Conservation (phyloP, 495 filamentous ascomycete species). For the Entonaema liquescens region DNA sequence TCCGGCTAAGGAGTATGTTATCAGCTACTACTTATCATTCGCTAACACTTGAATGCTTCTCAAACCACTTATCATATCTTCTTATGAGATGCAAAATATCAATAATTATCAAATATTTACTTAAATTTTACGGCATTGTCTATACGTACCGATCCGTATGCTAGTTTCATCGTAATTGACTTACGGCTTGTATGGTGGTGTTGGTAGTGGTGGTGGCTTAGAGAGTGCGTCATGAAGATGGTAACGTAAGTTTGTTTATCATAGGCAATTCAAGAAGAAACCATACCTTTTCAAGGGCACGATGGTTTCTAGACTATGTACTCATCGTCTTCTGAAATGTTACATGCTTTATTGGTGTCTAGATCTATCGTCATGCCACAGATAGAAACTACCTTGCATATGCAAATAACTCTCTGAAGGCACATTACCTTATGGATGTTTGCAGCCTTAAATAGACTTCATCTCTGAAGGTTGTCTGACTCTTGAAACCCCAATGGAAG, state of each 20-base stretch:
- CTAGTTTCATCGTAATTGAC: neutral
- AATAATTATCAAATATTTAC: neutral
- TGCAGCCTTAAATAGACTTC: neutral
- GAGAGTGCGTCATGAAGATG: neutral
- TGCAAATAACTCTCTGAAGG: neutral
- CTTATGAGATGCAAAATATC: neutral
- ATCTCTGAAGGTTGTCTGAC: neutral
- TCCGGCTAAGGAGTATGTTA: neutral
- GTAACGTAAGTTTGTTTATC: neutral
- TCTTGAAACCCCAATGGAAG: neutral
- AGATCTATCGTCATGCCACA: neutral
- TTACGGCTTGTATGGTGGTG: too few relatives aligned
- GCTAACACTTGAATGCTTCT: too few relatives aligned
- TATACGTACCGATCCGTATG: neutral
- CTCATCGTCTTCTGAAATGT: neutral
- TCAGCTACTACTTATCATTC: neutral
- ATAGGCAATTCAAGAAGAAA: too few relatives aligned
- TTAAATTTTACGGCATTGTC: neutral
- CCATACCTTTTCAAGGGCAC: too few relatives aligned
- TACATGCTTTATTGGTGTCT: neutral
- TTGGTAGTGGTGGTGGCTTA: neutral
- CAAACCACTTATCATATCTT: neutral
- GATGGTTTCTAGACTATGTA: too few relatives aligned
- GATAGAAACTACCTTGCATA: neutral
- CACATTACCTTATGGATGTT: neutral